A percentile compares a stretch with the other conserved stretches of the same genome.
These are phyloP conservation scores for Juncus inflexus DNA, from an alignment of 176 grass and related monocot genomes.

Conservation along the genomic window DNA sequence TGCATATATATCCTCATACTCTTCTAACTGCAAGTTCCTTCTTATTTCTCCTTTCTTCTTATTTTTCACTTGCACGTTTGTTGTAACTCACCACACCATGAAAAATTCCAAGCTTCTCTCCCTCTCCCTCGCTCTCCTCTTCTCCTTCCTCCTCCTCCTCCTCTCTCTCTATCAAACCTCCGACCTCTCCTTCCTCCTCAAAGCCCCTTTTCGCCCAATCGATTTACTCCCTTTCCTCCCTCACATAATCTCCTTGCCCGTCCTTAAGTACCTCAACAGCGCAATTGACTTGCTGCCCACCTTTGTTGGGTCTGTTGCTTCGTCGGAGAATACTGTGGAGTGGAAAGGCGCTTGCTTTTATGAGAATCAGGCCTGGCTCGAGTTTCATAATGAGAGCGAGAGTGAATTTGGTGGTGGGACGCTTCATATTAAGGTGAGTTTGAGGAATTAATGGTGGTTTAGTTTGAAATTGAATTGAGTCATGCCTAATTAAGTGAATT, in stretches of 20 bases:
- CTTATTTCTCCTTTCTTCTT: not conserved
- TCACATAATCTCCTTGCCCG: conserved; percentile 44
- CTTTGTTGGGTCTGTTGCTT: conserved; percentile 66
- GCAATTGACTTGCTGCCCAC: conserved; percentile 67
- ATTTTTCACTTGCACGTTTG: not conserved
- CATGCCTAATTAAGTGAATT: not conserved
- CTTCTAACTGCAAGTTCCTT: conserved; percentile 2
- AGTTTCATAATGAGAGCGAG: conserved; percentile 42
- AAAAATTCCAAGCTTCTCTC: conserved; percentile 23
- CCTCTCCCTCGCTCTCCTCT: conserved; percentile 32
- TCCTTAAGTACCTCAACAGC: conserved; percentile 51
- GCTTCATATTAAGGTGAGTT: conserved; percentile 55
- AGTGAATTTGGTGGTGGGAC: conserved; percentile 35
- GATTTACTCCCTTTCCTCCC: conserved; percentile 85
- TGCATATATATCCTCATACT: not conserved
- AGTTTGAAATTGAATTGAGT: not conserved
- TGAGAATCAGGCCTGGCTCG: conserved; percentile 65
- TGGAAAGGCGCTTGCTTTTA: conserved; percentile 99
- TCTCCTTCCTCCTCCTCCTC: conserved; percentile 14
- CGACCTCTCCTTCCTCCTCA: conserved; percentile 21
- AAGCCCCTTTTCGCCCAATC: conserved; percentile 37
- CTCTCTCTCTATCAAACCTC: conserved; percentile 6
- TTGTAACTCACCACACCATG: not conserved
- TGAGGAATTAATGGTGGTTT: not conserved
- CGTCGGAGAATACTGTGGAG: conserved; percentile 21